Evolutionary conservation across 192 early-diverging fungal genomes (phyloP).

Genomic region (Dimargaris cristalligena): DNA sequence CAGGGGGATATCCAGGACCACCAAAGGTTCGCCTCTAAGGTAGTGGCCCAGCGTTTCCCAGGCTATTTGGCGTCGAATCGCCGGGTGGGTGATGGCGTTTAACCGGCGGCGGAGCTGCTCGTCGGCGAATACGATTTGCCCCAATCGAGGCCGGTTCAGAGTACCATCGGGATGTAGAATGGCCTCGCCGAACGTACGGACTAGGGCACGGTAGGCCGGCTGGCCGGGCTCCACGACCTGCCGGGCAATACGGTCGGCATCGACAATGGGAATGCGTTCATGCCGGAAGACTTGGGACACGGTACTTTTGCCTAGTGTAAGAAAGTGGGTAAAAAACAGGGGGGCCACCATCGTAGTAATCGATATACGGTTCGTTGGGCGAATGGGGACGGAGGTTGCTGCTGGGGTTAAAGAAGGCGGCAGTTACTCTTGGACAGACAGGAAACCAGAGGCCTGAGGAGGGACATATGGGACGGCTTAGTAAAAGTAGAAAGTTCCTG

Average conservation of each 20-base stretch:
- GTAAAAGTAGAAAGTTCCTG: too few species aligned
- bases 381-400: not conserved
- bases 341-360: too few species aligned
- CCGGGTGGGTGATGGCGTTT: conserved; percentile 78
- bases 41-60: conserved; percentile 47
- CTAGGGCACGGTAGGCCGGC: conserved; percentile 50
- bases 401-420: too few species aligned
- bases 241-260: conserved; percentile 81
- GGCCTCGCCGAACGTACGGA: conserved; percentile 55
- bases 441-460: too few species aligned
- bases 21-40: conserved; percentile 43
- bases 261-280: conserved; percentile 56
- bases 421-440: too few species aligned
- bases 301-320: conserved; percentile 71
- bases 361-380: too few species aligned
- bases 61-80: conserved; percentile 67
- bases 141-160: conserved; percentile 62
- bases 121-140: conserved; percentile 63
- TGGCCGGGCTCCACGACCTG: conserved; percentile 65
- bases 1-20: conserved; percentile 85
- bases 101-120: conserved; percentile 45
- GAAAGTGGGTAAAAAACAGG: not conserved
- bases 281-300: conserved; percentile 46
- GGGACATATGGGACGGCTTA: too few species aligned
- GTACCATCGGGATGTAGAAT: conserved; percentile 34